Percentiles rank a stretch among this genome's conserved stretches.
Conservation (phyloP, 73 alveolate genomes). For the Diophrys sp. region DNA sequence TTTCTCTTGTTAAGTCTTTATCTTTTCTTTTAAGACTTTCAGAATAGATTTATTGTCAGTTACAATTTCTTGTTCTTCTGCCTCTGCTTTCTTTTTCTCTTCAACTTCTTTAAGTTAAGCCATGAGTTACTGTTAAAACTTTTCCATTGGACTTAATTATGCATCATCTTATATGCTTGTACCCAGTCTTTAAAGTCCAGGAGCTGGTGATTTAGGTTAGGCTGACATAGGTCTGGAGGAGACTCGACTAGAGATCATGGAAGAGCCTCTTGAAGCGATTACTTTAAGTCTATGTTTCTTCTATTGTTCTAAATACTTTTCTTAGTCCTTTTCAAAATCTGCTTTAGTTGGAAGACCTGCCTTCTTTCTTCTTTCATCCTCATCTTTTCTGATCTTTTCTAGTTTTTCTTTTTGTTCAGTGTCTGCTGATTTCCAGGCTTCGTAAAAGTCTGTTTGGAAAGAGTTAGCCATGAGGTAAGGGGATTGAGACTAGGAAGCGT, state of each 20-base stretch:
- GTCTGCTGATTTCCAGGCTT: neutral
- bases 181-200: too few relatives aligned
- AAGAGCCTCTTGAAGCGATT: neutral
- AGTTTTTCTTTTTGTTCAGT: neutral
- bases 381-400: neutral
- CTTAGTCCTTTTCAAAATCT: neutral
- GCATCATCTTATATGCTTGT: too few relatives aligned
- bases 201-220: too few relatives aligned
- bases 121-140: too few relatives aligned
- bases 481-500: neutral
- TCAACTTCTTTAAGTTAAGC: too few relatives aligned
- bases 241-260: neutral
- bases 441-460: neutral
- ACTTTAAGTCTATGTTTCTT: neutral
- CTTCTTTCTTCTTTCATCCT: neutral
- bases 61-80: too few relatives aligned
- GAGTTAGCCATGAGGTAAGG: neutral
- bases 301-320: neutral
- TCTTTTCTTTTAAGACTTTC: too few relatives aligned
- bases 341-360: neutral
- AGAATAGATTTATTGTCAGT: too few relatives aligned
- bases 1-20: too few relatives aligned
- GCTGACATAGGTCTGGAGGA: neutral
- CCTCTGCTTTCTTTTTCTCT: too few relatives aligned
- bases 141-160: too few relatives aligned